Conservation (phyloP, 2,329 filamentous ascomycete species). For the Aspergillus sergii region DNA sequence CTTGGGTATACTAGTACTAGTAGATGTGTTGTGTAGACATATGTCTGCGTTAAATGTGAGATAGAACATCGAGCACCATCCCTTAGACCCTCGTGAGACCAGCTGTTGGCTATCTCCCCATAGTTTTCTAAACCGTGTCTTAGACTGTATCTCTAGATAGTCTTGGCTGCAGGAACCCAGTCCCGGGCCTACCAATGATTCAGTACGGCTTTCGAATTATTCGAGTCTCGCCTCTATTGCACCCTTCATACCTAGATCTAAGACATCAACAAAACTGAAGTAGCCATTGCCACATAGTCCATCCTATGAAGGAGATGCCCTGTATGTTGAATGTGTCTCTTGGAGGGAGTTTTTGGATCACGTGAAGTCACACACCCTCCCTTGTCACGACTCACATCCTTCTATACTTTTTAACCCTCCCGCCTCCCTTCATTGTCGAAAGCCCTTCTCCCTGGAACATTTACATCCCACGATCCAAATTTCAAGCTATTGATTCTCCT, state of each 20-base stretch:
- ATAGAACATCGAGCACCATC: not conserved
- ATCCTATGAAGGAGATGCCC: not conserved
- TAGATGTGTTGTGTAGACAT: not conserved
- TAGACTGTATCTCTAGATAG: not conserved
- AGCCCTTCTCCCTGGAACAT: slow-evolving; percentile 8
- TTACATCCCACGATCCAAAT: not conserved
- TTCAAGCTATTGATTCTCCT: not conserved
- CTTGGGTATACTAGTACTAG: not conserved
- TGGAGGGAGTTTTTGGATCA: slow-evolving; percentile 8
- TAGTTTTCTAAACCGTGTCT: not conserved
- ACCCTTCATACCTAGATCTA: slow-evolving; percentile 3
- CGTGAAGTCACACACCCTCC: slow-evolving; percentile 5
- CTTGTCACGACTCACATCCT: not conserved
- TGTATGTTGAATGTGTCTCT: not conserved
- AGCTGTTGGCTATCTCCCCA: not conserved
- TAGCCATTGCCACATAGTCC: not conserved
- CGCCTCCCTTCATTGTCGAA: slow-evolving; percentile 6
- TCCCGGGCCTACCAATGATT: not conserved
- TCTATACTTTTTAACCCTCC: slow-evolving; percentile 3
- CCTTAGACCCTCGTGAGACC: not conserved
- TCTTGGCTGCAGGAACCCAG: not conserved
- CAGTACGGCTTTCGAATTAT: not conserved
- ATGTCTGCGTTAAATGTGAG: not conserved
- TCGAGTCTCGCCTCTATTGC: not conserved
- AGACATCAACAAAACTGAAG: not conserved